Evolutionary conservation across 805 yeast genomes (phyloP), one percentile per base, ranked within the genome.

Genomic region (Saccharomycopsis schoenii): DNA sequence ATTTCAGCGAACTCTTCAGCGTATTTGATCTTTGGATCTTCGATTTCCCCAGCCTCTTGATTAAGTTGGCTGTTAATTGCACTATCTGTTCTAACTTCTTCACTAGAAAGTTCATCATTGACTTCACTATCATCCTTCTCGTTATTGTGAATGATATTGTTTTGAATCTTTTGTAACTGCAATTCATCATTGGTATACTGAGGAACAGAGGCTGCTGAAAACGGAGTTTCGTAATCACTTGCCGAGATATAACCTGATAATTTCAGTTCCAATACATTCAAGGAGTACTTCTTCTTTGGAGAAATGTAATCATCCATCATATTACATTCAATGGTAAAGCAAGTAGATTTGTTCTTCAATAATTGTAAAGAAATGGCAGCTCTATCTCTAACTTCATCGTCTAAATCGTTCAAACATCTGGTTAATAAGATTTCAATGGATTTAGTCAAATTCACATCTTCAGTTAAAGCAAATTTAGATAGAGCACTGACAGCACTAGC

Each of bases 371-470:
- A 86, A 67, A 93, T 77, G 1, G 96, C 88, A 10, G 99, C 97
- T 72, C 99, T 85, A 72, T 93, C 99, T 78, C 99, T 89, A 40
- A 94, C 99, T 75, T 93, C 99, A 74, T 93, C 99, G 72, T 93
- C 97, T 55, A 79, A 82, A 73, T 93, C 99, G 66, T 82, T 88
- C 66, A 91, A 81, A 67, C 96, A 90, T 76, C 97, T 85, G 63
- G 80, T 79, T 67, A 94, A 80, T 67, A 94, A 79, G 63, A 88
- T 86, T 67, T 80, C 80, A 67, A 93, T 88, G 60, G 91, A 86
- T 64, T 80, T 78, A 60, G 81, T 76, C 64, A 92, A 82, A 34
- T 80, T 77, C 15, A 80, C 81, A 66, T 91, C 96, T 61, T 85
- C 84, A 51, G 85, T 82, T 61, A 89, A 76, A 6, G 96, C 96